phyloP scores from a whole-genome alignment of 192 early-diverging fungal genomes.

The Umbelopsis sp. region DNA sequence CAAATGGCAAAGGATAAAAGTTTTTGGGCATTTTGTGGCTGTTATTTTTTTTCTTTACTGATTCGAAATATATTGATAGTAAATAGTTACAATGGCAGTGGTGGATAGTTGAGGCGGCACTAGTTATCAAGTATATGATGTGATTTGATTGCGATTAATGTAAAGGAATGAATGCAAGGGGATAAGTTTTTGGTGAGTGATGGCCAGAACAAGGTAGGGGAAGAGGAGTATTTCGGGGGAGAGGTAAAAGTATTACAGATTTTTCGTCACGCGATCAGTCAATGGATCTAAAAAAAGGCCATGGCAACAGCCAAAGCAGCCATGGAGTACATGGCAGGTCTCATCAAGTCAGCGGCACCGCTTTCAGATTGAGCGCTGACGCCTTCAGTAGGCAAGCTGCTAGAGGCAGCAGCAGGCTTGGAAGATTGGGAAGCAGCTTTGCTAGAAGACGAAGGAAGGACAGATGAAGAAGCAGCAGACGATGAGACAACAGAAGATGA shows the following conservation, averaged over 20 bases:
- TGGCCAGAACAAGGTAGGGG: too few species aligned
- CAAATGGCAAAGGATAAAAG: too few species aligned
- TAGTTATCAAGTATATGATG: too few species aligned
- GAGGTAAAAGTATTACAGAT: constrained; percentile 4
- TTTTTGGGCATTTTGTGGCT: too few species aligned
- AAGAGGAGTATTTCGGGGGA: background rate
- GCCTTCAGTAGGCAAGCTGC: background rate
- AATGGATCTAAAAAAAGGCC: background rate
- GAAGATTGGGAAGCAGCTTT: background rate
- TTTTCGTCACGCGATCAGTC: too few species aligned
- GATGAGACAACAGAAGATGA: background rate
- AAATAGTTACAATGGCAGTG: too few species aligned
- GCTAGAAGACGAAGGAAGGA: background rate
- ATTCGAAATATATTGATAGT: too few species aligned
- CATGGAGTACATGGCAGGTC: background rate
- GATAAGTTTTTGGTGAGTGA: too few species aligned
- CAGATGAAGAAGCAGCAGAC: background rate
- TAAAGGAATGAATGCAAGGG: too few species aligned
- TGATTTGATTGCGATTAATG: too few species aligned
- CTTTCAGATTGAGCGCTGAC: constrained; percentile 18
- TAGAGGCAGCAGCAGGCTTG: background rate
- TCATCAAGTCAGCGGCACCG: background rate
- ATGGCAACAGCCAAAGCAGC: background rate
- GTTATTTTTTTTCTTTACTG: too few species aligned
- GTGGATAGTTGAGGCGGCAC: too few species aligned